A percentile compares a stretch with the other conserved stretches of the same genome.
These are phyloP conservation scores for Amaranthus tricolor DNA, from an alignment of 179 eudicot species.

Conservation along the genomic window DNA sequence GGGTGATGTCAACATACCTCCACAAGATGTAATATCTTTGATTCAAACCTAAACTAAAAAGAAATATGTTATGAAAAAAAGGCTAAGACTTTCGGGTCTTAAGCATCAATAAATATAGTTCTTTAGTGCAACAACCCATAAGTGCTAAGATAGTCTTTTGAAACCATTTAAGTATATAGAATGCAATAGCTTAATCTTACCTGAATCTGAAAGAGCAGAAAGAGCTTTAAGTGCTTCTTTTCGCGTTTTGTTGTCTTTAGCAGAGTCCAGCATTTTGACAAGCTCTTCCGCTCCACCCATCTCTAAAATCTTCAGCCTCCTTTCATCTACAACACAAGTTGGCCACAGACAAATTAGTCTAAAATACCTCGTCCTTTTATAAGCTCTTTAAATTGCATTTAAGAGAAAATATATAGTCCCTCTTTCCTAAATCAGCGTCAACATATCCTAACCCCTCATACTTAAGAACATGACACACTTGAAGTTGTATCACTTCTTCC, in stretches of 20 bases:
- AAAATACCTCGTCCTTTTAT: not conserved
- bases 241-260: slow-evolving; percentile 78
- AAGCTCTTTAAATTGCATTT: not conserved
- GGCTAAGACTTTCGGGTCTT: not conserved
- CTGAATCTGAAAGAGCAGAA: slow-evolving; percentile 76
- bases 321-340: slow-evolving; percentile 50
- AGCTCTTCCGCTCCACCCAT: slow-evolving; percentile 84
- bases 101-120: not conserved
- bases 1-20: not conserved
- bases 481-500: too few relatives aligned
- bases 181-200: slow-evolving; percentile 32
- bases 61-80: not conserved
- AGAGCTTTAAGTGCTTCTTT: slow-evolving; percentile 87
- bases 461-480: too few relatives aligned
- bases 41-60: not conserved
- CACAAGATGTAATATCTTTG: not conserved
- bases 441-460: too few relatives aligned
- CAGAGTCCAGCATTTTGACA: slow-evolving; percentile 69
- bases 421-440: too few relatives aligned
- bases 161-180: not conserved
- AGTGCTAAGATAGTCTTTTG: not conserved
- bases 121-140: not conserved
- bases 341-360: not conserved
- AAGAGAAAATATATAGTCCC: not conserved
- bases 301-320: slow-evolving; percentile 84